These are phyloP conservation scores for Alternaria panax DNA, from an alignment of 2,329 filamentous ascomycete genomes.

Conservation along the genomic window DNA sequence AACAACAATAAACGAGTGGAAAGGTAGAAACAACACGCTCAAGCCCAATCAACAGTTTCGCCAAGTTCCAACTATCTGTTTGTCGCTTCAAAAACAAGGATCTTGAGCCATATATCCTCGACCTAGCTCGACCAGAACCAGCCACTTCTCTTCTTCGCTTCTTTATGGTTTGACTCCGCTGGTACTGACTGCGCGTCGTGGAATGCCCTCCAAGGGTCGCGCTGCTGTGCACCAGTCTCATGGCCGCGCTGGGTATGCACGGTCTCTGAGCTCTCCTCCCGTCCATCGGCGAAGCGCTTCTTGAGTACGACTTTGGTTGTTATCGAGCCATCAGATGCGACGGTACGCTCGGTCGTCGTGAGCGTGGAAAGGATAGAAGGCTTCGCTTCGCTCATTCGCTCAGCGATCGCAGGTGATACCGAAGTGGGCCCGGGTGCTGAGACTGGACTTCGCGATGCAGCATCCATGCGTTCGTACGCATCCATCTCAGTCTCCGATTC, in stretches of 20 bases:
- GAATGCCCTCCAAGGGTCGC: conserved; percentile 21
- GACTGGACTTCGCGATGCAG: background rate
- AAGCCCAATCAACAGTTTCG: background rate
- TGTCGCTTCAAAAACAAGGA: too few relatives aligned
- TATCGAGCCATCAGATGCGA: conserved; percentile 64
- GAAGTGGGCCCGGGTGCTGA: conserved; percentile 13
- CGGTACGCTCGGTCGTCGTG: conserved; percentile 64
- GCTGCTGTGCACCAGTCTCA: conserved; percentile 11
- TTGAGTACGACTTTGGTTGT: conserved; percentile 65
- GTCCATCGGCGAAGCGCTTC: conserved; percentile 66
- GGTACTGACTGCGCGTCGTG: conserved; percentile 16
- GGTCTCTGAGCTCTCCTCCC: conserved; percentile 65
- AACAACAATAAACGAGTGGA: background rate
- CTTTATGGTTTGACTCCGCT: conserved; percentile 10
- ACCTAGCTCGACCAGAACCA: conserved; percentile 46
- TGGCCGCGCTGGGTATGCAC: conserved; percentile 54
- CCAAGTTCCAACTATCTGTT: too few relatives aligned
- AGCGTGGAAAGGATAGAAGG: conserved; percentile 61
- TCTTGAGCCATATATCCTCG: too few relatives aligned
- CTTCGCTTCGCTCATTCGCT: conserved; percentile 24
- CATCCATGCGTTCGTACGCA: conserved; percentile 58
- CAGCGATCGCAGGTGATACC: conserved; percentile 3
- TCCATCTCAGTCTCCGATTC: conserved; percentile 58
- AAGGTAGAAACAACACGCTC: background rate
- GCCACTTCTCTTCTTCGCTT: conserved; percentile 29